A percentile compares a stretch with the other conserved stretches of the same genome.
phyloP scores from a whole-genome alignment of 768 basidiomycete genomes.

The Pluteus cervinus region DNA sequence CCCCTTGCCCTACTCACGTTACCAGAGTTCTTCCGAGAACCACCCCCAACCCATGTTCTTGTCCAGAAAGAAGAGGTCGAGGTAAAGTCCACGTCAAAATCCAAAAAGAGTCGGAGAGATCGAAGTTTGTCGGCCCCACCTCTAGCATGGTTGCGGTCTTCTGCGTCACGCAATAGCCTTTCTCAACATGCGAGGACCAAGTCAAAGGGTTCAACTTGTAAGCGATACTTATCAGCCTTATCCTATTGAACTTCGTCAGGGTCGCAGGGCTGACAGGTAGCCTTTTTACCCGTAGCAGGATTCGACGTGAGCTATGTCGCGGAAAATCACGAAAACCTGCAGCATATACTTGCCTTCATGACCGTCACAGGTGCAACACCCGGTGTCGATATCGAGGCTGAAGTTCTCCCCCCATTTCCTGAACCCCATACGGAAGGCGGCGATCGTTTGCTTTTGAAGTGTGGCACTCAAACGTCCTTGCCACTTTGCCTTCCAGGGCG shows the following conservation, averaged over 20 bases:
- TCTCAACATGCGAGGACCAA: constrained; percentile 13
- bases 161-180: constrained; percentile 21
- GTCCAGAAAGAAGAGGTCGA: constrained; percentile 8
- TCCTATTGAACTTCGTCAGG: no score
- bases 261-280: no score
- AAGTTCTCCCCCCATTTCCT: constrained; percentile 48
- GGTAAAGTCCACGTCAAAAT: constrained; percentile 12
- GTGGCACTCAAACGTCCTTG: constrained; percentile 50
- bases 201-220: no score
- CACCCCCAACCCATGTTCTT: constrained; percentile 24
- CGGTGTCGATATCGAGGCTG: constrained; percentile 55
- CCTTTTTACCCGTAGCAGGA: no score
- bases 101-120: constrained; percentile 29
- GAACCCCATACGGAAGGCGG: constrained; percentile 34
- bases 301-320: constrained; percentile 49
- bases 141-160: constrained; percentile 48
- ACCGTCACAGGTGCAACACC: constrained; percentile 44
- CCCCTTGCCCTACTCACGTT: constrained; percentile 46
- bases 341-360: constrained; percentile 73
- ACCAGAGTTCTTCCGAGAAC: constrained; percentile 55
- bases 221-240: no score
- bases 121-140: constrained; percentile 60
- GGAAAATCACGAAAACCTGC: constrained; percentile 85
- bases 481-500: constrained; percentile 52
- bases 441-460: constrained; percentile 58